Evolutionary conservation across 2,329 filamentous ascomycete genomes (phyloP).

Genomic region (Fusarium nurragi): DNA sequence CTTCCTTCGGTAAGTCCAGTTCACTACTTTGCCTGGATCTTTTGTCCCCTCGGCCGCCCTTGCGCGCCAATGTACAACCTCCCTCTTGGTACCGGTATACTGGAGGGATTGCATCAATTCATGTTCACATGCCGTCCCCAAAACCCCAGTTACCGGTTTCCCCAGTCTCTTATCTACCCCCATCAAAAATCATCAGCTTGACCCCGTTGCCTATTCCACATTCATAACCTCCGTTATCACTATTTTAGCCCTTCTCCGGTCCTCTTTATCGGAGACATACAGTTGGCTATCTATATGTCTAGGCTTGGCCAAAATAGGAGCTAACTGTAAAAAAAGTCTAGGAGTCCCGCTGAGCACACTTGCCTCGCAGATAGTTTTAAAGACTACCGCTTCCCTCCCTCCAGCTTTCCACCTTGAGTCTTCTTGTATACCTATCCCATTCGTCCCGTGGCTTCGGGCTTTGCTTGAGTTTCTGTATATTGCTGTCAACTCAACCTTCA

Average conservation of each 20-base stretch:
- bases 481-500: conserved; percentile 13
- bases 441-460: neutral
- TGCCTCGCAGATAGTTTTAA: conserved; percentile 19
- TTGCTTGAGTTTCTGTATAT: conserved; percentile 20
- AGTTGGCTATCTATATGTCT: conserved; percentile 19
- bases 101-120: conserved; percentile 15
- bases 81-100: conserved; percentile 1
- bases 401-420: conserved; percentile 9
- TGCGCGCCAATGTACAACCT: conserved; percentile 24
- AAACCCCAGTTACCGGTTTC: conserved; percentile 25
- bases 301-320: conserved; percentile 8
- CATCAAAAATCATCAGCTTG: conserved; percentile 27
- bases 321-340: conserved; percentile 31
- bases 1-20: conserved; percentile 27
- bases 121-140: conserved; percentile 8
- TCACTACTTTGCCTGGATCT: conserved; percentile 6
- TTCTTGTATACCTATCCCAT: neutral
- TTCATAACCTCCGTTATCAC: conserved; percentile 27
- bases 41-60: conserved; percentile 1
- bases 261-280: conserved; percentile 32
- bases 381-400: conserved; percentile 16
- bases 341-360: conserved; percentile 7
- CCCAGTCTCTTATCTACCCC: conserved; percentile 35
- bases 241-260: conserved; percentile 12
- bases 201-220: conserved; percentile 35